A percentile compares a stretch with the other conserved stretches of the same genome.
phyloP scores from a whole-genome alignment of 192 early-diverging fungal species.

The Phlyctochytrium bullatum region DNA sequence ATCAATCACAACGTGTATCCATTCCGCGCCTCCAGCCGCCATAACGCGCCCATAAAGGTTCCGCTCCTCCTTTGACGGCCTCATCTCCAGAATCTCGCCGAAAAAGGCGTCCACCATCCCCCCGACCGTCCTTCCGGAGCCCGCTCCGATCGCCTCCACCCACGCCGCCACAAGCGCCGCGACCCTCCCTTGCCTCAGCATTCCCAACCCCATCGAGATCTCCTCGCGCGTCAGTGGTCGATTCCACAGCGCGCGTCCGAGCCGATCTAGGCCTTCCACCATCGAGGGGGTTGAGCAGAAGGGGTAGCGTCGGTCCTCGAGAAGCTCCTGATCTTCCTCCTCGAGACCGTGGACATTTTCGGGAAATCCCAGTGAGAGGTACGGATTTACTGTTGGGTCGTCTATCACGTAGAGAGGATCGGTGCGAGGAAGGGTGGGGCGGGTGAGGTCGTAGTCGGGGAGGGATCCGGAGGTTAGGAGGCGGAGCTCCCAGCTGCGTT shows the following conservation, averaged over 20 bases:
- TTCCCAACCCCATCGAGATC: not conserved
- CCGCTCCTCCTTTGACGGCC: not conserved
- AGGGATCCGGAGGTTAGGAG: no score
- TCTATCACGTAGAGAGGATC: constrained; percentile 1
- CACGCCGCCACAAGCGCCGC: not conserved
- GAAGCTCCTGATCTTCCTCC: not conserved
- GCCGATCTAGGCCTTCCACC: not conserved
- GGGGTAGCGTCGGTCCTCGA: not conserved
- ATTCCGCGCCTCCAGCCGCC: not conserved
- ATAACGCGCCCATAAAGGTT: not conserved
- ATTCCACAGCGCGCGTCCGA: not conserved
- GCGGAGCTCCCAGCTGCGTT: no score
- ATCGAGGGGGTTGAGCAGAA: not conserved
- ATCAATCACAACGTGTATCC: not conserved
- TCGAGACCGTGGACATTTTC: not conserved
- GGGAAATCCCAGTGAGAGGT: not conserved
- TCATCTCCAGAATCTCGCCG: constrained; percentile 3
- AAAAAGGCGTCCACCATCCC: not conserved
- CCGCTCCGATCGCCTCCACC: not conserved
- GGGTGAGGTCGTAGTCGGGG: not conserved
- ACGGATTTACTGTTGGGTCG: not conserved
- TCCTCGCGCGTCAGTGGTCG: not conserved
- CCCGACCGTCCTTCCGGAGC: not conserved
- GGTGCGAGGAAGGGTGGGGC: not conserved
- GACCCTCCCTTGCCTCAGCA: not conserved